Evolutionary conservation across 2,329 filamentous ascomycete species (phyloP).

Genomic region (Fusarium kyushuense): DNA sequence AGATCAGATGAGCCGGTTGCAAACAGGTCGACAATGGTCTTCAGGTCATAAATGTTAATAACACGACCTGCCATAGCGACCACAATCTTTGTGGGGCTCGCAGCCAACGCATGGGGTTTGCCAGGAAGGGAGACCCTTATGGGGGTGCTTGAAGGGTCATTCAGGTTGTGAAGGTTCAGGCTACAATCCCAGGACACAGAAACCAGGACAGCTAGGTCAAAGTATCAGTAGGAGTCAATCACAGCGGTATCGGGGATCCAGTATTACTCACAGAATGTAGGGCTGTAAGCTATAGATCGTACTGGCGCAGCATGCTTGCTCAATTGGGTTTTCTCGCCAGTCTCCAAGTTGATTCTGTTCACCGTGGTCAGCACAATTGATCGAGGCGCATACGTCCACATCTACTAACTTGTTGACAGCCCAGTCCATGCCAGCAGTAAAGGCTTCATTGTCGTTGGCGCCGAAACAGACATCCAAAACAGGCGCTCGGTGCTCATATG

Average conservation of each 20-base stretch:
- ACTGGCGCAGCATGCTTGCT: conserved; percentile 84
- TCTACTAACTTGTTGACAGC: conserved; percentile 76
- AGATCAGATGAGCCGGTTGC: conserved; percentile 61
- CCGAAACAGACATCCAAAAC: conserved; percentile 95
- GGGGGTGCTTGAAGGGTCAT: conserved; percentile 63
- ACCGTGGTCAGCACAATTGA: conserved; percentile 24
- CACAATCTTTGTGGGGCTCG: conserved; percentile 83
- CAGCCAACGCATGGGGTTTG: conserved; percentile 89
- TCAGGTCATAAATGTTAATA: conserved; percentile 94
- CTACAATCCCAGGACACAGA: conserved; percentile 95
- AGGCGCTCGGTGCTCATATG: conserved; percentile 84
- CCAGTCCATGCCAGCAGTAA: conserved; percentile 87
- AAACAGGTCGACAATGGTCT: conserved; percentile 70
- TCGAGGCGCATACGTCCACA: conserved; percentile 8
- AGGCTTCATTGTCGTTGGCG: conserved; percentile 83
- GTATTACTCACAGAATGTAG: conserved; percentile 71
- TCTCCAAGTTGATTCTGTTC: conserved; percentile 73
- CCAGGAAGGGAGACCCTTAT: conserved; percentile 78
- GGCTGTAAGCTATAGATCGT: conserved; percentile 85
- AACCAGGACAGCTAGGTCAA: conserved; percentile 73
- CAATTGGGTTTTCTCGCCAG: conserved; percentile 78
- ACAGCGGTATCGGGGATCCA: neutral
- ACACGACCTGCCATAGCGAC: conserved; percentile 95
- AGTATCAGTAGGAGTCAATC: conserved; percentile 29
- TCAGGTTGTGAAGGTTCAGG: conserved; percentile 82